These are phyloP conservation scores for Bullera alba DNA, from an alignment of 768 basidiomycete genomes.

Conservation along the genomic window DNA sequence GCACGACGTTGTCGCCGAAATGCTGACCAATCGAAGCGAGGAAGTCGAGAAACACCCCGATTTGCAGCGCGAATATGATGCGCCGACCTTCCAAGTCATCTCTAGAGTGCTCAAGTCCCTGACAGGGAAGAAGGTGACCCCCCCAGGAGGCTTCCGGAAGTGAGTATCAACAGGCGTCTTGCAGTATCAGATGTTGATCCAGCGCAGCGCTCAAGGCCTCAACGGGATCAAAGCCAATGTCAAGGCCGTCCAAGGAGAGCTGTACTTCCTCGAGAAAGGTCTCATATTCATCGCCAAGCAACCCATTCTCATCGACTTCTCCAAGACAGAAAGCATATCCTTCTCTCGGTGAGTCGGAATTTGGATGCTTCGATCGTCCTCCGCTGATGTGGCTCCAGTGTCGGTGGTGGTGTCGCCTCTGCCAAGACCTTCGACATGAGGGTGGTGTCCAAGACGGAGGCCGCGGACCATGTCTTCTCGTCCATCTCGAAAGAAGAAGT, in stretches of 20 bases:
- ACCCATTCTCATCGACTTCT: slow-evolving; percentile 80
- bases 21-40: slow-evolving; percentile 26
- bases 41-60: slow-evolving; percentile 57
- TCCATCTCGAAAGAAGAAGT: slow-evolving; percentile 95
- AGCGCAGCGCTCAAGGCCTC: slow-evolving; percentile 69
- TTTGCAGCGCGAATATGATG: slow-evolving; percentile 88
- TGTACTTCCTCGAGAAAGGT: slow-evolving; percentile 96
- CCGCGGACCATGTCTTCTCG: slow-evolving; percentile 76
- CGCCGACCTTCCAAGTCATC: slow-evolving; percentile 90
- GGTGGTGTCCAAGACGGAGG: slow-evolving; percentile 71
- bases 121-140: slow-evolving; percentile 83
- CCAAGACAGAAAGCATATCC: slow-evolving; percentile 78
- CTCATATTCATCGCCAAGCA: slow-evolving; percentile 97
- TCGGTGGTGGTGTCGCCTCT: slow-evolving; percentile 76
- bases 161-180: slow-evolving; percentile 37
- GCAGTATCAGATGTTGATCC: neutral
- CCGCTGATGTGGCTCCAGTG: slow-evolving; percentile 48
- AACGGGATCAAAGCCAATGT: slow-evolving; percentile 96
- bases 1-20: neutral
- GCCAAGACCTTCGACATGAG: slow-evolving; percentile 91
- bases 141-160: slow-evolving; percentile 80
- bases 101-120: slow-evolving; percentile 87
- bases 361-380: neutral
- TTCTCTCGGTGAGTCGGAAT: slow-evolving; percentile 68
- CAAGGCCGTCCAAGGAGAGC: slow-evolving; percentile 91